These are phyloP conservation scores for Tricholoma bakamatsutake DNA, from an alignment of 768 basidiomycete genomes.

Conservation along the genomic window DNA sequence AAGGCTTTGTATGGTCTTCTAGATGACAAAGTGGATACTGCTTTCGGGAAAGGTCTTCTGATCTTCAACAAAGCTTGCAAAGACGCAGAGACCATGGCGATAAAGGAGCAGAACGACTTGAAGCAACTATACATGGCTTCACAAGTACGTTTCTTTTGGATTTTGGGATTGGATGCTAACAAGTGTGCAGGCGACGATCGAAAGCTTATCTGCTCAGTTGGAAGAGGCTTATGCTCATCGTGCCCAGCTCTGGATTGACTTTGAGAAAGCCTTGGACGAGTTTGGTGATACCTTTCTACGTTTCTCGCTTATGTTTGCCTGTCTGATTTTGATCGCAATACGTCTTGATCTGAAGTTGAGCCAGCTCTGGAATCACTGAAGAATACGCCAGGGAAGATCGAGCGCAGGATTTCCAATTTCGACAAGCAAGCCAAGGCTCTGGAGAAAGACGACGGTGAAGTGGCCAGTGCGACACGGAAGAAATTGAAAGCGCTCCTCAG, in stretches of 20 bases:
- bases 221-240: constrained; percentile 42
- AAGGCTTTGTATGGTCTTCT: constrained; percentile 32
- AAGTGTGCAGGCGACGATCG: constrained; percentile 33
- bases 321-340: constrained; percentile 5
- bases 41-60: constrained; percentile 38
- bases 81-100: constrained; percentile 39
- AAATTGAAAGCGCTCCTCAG: constrained; percentile 25
- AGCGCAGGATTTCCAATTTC: constrained; percentile 42
- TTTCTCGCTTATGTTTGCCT: background rate
- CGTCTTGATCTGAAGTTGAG: constrained; percentile 29
- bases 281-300: constrained; percentile 34
- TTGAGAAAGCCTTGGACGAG: constrained; percentile 37
- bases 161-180: constrained; percentile 5
- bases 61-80: constrained; percentile 52
- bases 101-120: constrained; percentile 39
- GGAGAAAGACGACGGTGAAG: constrained; percentile 26
- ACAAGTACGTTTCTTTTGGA: constrained; percentile 32
- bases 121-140: constrained; percentile 31
- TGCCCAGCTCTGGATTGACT: constrained; percentile 43
- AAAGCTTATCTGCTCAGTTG: constrained; percentile 37
- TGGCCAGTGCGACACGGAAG: constrained; percentile 18
- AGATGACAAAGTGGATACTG: constrained; percentile 31
- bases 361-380: constrained; percentile 36
- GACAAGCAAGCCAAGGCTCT: constrained; percentile 50
- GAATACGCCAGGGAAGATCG: constrained; percentile 44